phyloP scores from a whole-genome alignment of 441 rosid genomes.

The Populus hybrid region DNA sequence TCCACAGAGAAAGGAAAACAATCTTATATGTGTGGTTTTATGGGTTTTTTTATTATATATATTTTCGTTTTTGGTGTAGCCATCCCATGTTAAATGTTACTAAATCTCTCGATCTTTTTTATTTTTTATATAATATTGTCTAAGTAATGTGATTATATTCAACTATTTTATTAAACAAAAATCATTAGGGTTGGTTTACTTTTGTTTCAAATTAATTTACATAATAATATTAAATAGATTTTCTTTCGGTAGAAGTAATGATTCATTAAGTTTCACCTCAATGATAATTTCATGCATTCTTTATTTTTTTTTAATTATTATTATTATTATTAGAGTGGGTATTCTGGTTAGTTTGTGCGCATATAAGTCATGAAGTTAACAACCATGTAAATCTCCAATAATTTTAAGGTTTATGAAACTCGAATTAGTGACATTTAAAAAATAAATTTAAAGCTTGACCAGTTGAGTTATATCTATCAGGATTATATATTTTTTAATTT shows the following conservation, averaged over 20 bases:
- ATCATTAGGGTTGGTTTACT: not conserved
- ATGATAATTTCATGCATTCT: not conserved
- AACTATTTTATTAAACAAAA: not conserved
- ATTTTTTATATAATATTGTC: not conserved
- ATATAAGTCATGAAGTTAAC: fast-evolving
- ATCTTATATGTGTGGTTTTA: no score
- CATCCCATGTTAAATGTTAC: not conserved
- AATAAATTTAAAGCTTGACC: no score
- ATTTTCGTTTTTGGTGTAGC: not conserved
- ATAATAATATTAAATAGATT: not conserved
- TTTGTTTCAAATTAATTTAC: not conserved
- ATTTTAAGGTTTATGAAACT: no score
- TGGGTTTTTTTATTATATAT: not conserved
- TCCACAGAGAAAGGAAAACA: no score
- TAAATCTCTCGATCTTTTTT: not conserved
- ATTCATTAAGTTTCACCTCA: not conserved
- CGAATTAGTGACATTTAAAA: no score
- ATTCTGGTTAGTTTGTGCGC: fast-evolving
- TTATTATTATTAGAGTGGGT: no score
- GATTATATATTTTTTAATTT: no score
- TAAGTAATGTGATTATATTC: not conserved
- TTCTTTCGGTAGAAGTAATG: no score
- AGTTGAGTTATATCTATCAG: no score
- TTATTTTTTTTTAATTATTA: no score
- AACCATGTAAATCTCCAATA: no score